Percentiles rank a stretch among this genome's conserved stretches.
Conservation (phyloP, 768 basidiomycete genomes). For the Russula sp. region DNA sequence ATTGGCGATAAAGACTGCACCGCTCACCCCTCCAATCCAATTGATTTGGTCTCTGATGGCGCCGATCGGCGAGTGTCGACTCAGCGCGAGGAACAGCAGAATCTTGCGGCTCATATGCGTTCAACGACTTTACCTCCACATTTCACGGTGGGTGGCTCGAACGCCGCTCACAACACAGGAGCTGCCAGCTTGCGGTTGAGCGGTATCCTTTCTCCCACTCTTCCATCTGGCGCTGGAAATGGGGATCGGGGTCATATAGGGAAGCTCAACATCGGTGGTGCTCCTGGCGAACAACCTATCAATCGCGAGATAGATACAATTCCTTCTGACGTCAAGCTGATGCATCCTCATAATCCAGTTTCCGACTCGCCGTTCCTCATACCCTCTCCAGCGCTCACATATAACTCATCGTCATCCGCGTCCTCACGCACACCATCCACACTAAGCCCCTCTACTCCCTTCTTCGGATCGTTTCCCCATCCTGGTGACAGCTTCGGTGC, state of each 20-base stretch:
- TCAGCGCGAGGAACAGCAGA: slow-evolving; percentile 21
- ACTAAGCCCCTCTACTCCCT: slow-evolving; percentile 66
- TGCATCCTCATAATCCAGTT: slow-evolving; percentile 12
- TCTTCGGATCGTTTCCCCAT: slow-evolving; percentile 52
- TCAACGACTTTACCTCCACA: slow-evolving; percentile 25
- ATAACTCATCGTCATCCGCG: slow-evolving; percentile 28
- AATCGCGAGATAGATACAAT: slow-evolving; percentile 9
- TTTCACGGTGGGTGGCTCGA: slow-evolving; percentile 17
- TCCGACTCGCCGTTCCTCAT: slow-evolving; percentile 47
- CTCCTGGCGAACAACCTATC: slow-evolving; percentile 8
- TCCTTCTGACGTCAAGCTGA: slow-evolving; percentile 10
- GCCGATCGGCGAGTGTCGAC: slow-evolving; percentile 4
- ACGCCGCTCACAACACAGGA: slow-evolving; percentile 1
- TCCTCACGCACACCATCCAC: slow-evolving; percentile 60
- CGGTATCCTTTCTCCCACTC: slow-evolving; percentile 23
- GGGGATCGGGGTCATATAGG: slow-evolving; percentile 8
- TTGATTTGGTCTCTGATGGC: slow-evolving; percentile 13
- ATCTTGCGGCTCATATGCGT: slow-evolving; percentile 22
- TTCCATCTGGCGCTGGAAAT: slow-evolving; percentile 13
- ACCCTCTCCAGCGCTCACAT: slow-evolving; percentile 59
- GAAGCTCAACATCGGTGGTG: slow-evolving; percentile 8
- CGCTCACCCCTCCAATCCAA: slow-evolving; percentile 9
- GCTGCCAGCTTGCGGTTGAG: slow-evolving; percentile 14
- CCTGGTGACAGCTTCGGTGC: slow-evolving; percentile 31
- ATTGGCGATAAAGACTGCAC: slow-evolving; percentile 12